Base-by-base conservation (phyloP, 2,329 filamentous ascomycete genomes). In the Parafenestella ontariensis region DNA sequence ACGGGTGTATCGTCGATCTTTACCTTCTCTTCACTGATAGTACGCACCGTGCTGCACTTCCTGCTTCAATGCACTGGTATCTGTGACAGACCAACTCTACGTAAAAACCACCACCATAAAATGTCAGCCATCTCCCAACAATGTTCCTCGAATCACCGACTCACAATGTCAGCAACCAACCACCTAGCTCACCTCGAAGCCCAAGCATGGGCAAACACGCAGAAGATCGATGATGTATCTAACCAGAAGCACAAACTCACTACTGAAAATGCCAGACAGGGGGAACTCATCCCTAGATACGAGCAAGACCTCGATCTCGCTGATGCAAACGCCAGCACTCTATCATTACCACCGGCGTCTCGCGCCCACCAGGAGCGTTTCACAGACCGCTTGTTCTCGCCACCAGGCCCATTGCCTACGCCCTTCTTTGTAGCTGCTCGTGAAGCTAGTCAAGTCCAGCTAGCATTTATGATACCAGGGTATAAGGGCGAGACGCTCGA, bases 391-490 rank as follows among this genome's bases (percentile, higher is more conserved):
- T 21, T n/a, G 15, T 24, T 15, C 8, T n/a, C 13, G 39, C 21
- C 39, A 20, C 40, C 46, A 50, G 41, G 29, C 11, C 15, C 28
- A 15, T 28, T 20, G 1, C 39, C 18, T 20, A 49, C 49, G 31
- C 44, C 44, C 6, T 52, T 49, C 45, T 52, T 49, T 36, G 8
- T 52, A 17, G 20, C 43, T 3, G 33, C 44, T 6, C 44, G 49
- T 23, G 29, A 29, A 11, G 49, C 54, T 3, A 13, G 20, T 23
- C 17, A 17, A 6, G 33, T 53, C 11, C 5, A 33, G 6, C 11
- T 56, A 13, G 40, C 37, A 11, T 49, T 53, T 9, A 26, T 53
- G 11, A 37, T 56, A 45, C 54, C 37, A 17, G 49, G 54, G 2
- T 24, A 41, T 4, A 21, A 41, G 20, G 45, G 54, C 28, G 54